Base-by-base conservation (phyloP, 805 yeast genomes). In the Pichia nakasei region DNA sequence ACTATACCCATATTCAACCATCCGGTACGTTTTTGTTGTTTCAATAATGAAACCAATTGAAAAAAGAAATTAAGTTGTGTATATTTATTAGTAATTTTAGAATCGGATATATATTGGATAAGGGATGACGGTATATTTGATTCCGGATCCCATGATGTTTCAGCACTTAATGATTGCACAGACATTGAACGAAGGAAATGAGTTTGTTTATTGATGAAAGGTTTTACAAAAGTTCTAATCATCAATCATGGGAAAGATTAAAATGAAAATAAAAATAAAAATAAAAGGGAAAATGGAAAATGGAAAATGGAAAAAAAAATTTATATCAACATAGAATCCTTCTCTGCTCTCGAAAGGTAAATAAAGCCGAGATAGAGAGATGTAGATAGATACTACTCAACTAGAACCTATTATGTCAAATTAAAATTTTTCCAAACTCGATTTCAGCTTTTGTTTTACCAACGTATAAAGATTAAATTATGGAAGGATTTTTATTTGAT, bases 1-100 rank as follows among this genome's bases (percentile, higher is more conserved):
- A 69, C 69, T 17, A 69, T 58, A 11, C 76, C 73, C 55, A 76
- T 78, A 58, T 87, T 91, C 19, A 91, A 63, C 97, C 97, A 91
- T 2, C 98, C 98, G 0, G 98, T 91, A 59, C 98, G 74, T 52
- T 73, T 79, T 57, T 86, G 91, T 5, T 78, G 68, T 63, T 91
- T 91, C 53, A 91, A 69, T 29, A 79, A 69, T 41, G 82, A 73
- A 0, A 86, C 75, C 27, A 87, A 75, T 57, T 85, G 86, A 39
- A 63, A 62, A 40, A 65, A 65, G 24, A 65, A 65, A 45, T 52
- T 55, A 32, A 64, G 57, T 46, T 58, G 58, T 46, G 56, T 52
- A 41, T 56, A 59, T 20, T 54, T 55, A 34, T 33, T 36, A 26
- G 9, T 18, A 12, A 4, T 13, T 11, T 33, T 32, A 7, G 46